These are phyloP conservation scores for Hyaloperonospora brassicae DNA, from an alignment of 352 stramenopile genomes.

Conservation along the genomic window DNA sequence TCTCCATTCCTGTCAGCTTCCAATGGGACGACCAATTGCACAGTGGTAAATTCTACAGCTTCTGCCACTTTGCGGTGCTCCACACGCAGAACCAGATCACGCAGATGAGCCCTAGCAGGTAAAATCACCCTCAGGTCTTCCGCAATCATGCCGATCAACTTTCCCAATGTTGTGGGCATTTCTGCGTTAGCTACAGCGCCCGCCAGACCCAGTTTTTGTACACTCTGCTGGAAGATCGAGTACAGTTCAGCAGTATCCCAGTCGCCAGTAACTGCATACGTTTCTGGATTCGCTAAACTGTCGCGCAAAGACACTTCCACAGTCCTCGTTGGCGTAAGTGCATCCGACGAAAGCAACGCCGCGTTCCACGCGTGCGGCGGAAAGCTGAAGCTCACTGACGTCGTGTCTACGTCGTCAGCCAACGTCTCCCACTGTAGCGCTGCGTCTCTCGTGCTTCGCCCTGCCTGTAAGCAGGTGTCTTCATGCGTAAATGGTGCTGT, in stretches of 20 bases:
- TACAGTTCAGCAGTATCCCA: slow-evolving; percentile 18
- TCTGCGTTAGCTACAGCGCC: neutral
- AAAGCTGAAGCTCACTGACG: slow-evolving; percentile 30
- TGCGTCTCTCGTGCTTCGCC: slow-evolving; percentile 1
- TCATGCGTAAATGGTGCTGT: slow-evolving; percentile 23
- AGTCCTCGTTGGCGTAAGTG: slow-evolving; percentile 1
- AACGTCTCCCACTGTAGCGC: slow-evolving; percentile 19
- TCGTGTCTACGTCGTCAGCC: slow-evolving; percentile 34
- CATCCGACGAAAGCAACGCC: slow-evolving; percentile 13
- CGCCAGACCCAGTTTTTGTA: slow-evolving; percentile 6
- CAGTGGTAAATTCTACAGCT: slow-evolving; percentile 21
- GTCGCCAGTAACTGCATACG: slow-evolving; percentile 9
- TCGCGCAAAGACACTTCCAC: slow-evolving; percentile 20
- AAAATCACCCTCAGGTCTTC: slow-evolving; percentile 14
- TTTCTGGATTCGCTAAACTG: slow-evolving; percentile 12
- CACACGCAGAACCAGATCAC: slow-evolving; percentile 16
- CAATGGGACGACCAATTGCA: slow-evolving; percentile 21
- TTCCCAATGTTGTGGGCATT: slow-evolving; percentile 11
- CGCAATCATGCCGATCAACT: slow-evolving; percentile 13
- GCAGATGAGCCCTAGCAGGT: slow-evolving; percentile 3
- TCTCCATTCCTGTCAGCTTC: slow-evolving; percentile 5
- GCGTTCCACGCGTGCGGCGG: slow-evolving; percentile 27
- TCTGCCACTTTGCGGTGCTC: slow-evolving; percentile 10
- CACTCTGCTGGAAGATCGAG: slow-evolving; percentile 18
- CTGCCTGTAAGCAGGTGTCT: slow-evolving; percentile 14